Conservation (phyloP, 202 grass and related monocot species). For the Hordeum pubiflorum region DNA sequence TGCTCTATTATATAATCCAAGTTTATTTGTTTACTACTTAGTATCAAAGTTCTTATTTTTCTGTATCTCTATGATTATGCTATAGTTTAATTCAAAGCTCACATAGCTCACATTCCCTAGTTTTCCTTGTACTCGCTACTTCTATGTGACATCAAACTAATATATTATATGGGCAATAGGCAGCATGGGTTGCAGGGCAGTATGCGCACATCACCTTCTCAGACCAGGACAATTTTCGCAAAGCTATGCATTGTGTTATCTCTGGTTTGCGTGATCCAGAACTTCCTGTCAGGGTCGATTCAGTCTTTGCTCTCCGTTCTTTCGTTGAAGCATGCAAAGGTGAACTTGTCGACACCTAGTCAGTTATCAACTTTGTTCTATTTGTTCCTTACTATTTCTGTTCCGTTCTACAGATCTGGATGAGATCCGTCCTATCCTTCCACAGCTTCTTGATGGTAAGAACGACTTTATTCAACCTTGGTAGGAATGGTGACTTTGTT, state of each 20-base stretch:
- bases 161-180: conserved; percentile 40
- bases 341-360: conserved; percentile 18
- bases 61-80: background rate
- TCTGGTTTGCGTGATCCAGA: conserved; percentile 74
- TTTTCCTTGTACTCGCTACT: background rate
- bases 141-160: background rate
- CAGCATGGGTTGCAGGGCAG: conserved; percentile 91
- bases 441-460: conserved; percentile 93
- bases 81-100: conserved; percentile 7
- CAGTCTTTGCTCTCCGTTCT: conserved; percentile 93
- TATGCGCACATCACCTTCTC: conserved; percentile 86
- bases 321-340: conserved; percentile 96
- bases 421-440: conserved; percentile 84
- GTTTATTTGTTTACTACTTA: background rate
- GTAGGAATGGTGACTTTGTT: conserved; percentile 12
- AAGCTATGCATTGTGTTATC: conserved; percentile 77
- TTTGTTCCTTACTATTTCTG: background rate
- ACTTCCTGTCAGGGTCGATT: conserved; percentile 91
- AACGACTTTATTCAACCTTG: background rate
- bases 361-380: background rate
- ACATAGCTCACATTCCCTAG: background rate
- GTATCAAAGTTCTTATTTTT: background rate
- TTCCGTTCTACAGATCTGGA: conserved; percentile 56
- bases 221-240: conserved; percentile 63
- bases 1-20: background rate